Conservation (phyloP, 2,329 filamentous ascomycete genomes). For the Chaetomium olivaceum region DNA sequence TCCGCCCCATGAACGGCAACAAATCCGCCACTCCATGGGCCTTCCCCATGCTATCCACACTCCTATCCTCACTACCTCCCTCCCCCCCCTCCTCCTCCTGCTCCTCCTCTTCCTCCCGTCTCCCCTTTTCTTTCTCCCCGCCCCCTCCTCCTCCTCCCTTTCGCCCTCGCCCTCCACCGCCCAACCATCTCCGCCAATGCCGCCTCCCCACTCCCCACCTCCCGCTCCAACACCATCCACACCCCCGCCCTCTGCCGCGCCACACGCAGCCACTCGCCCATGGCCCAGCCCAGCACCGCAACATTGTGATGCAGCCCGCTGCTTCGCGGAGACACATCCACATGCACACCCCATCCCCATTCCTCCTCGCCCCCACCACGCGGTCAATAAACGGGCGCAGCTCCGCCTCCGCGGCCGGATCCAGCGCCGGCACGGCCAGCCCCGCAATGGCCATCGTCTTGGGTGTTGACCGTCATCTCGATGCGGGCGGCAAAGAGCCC, state of each 20-base stretch:
- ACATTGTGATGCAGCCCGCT: conserved; percentile 58
- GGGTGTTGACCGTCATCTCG: conserved; percentile 60
- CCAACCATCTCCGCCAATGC: conserved; percentile 37
- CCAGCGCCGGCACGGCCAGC: conserved; percentile 56
- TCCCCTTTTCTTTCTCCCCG: conserved; percentile 38
- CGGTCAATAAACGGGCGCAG: conserved; percentile 55
- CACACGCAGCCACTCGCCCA: conserved; percentile 67
- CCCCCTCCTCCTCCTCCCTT: conserved; percentile 33
- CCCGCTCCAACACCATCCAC: conserved; percentile 57
- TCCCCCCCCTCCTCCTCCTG: not conserved
- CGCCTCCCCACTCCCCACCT: conserved; percentile 45
- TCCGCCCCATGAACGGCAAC: conserved; percentile 55
- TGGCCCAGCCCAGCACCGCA: conserved; percentile 63
- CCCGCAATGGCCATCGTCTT: conserved; percentile 51
- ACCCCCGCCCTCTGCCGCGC: conserved; percentile 61
- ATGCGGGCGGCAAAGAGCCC: conserved; percentile 61
- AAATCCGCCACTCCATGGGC: conserved; percentile 46
- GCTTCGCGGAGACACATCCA: conserved; percentile 18
- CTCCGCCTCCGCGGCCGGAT: conserved; percentile 60
- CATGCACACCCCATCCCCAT: conserved; percentile 21
- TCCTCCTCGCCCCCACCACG: conserved; percentile 33
- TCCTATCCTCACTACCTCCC: conserved; percentile 4
- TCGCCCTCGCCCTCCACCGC: conserved; percentile 34
- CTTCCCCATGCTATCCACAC: conserved; percentile 27
- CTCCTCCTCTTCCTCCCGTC: conserved; percentile 31